Conservation (phyloP, 2,329 filamentous ascomycete species). For the Colletotrichum simmondsii region DNA sequence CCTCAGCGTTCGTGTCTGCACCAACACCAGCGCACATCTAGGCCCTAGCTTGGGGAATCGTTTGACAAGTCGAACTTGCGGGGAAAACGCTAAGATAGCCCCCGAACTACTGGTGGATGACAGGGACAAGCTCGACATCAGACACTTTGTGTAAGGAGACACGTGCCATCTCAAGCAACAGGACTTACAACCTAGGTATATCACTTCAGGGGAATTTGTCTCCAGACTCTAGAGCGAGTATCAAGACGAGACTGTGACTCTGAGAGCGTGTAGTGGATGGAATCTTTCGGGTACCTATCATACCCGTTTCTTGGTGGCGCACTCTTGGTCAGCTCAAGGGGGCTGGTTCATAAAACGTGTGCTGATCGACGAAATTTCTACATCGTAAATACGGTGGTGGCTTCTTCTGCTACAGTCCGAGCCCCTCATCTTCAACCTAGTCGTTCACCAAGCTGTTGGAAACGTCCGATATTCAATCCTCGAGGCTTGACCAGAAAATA, state of each 20-base stretch:
- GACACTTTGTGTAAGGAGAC: constrained; percentile 24
- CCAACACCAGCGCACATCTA: constrained; percentile 6
- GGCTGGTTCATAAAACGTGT: not conserved
- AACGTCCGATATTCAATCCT: constrained; percentile 6
- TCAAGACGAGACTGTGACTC: not conserved
- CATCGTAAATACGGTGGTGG: not conserved
- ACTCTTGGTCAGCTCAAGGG: not conserved
- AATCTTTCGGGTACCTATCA: not conserved
- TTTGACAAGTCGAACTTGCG: constrained; percentile 35
- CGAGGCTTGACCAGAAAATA: constrained; percentile 4
- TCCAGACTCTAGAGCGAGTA: not conserved
- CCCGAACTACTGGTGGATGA: constrained; percentile 20
- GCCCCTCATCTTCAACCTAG: not conserved
- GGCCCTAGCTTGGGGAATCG: constrained; percentile 15
- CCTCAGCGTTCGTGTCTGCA: constrained; percentile 2
- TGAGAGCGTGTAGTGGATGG: not conserved
- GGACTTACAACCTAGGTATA: not conserved
- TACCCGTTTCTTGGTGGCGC: not conserved
- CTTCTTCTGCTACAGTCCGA: not conserved
- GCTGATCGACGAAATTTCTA: not conserved
- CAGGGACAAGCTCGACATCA: constrained; percentile 32
- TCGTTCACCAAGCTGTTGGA: not conserved
- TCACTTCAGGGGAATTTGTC: not conserved
- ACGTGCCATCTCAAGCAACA: constrained; percentile 6
- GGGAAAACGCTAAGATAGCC: constrained; percentile 32